Conservation (phyloP, 345 rosid species). For the Salix viminalis region DNA sequence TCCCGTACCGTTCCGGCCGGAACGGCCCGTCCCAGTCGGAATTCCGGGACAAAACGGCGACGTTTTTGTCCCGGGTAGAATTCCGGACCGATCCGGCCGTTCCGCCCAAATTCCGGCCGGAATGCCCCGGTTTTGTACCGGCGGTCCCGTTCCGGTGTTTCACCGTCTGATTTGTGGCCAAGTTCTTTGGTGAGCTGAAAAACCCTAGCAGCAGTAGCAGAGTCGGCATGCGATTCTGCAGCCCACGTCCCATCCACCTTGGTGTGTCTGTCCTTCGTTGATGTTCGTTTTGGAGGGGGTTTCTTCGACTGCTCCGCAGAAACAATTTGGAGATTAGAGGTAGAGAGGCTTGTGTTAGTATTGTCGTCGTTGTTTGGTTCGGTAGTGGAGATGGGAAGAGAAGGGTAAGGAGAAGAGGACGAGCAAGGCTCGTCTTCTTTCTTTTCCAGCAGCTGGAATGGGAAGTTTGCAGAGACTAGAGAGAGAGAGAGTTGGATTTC, state of each 20-base stretch:
- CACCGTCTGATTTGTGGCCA: constrained; percentile 94
- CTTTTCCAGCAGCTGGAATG: constrained; percentile 81
- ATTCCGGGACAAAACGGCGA: no score
- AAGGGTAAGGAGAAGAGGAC: constrained; percentile 49
- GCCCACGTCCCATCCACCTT: constrained; percentile 95
- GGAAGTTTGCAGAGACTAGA: no score
- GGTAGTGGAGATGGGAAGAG: constrained; percentile 39
- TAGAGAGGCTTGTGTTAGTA: constrained; percentile 26
- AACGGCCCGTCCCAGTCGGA: no score
- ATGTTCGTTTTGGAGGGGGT: constrained; percentile 71
- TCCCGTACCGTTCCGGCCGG: no score
- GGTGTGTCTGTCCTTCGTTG: constrained; percentile 91
- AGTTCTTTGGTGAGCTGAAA: constrained; percentile 88
- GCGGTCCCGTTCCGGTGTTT: no score
- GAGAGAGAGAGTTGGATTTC: no score
- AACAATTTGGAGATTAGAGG: constrained; percentile 32
- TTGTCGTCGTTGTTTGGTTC: constrained; percentile 18
- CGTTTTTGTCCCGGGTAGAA: no score
- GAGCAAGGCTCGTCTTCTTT: constrained; percentile 69
- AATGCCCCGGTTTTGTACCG: no score
- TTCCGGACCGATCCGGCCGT: no score
- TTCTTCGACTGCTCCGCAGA: constrained; percentile 47
- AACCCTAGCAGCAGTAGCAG: constrained; percentile 98
- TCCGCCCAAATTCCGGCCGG: no score
- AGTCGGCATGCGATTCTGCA: constrained; percentile 98